Evolutionary conservation across 2,329 filamentous ascomycete species (phyloP), one percentile per base, ranked within the genome.

Genomic region (Cytospora mali): DNA sequence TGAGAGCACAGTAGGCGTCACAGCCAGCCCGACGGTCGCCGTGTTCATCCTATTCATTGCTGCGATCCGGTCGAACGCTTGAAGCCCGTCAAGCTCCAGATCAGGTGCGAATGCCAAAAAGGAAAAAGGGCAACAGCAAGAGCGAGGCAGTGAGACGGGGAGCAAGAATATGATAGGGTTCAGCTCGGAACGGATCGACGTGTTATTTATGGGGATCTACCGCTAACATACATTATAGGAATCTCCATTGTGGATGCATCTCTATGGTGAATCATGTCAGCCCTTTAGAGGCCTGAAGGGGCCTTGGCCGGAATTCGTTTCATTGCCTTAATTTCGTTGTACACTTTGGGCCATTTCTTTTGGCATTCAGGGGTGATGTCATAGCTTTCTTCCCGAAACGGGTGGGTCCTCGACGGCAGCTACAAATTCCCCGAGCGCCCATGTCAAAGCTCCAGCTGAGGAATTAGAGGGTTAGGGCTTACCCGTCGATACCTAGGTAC

Each of bases 1-100:
- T 68, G 91, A 88, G 61, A 98, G 83, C 53, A 96, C 90, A 4
- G 91, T 93, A 14, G 95, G 94, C 66, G 93, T 92, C 60, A 97
- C 89, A 55, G 93, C 93, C 67, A 92, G 84, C 62, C 88, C 87
- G 64, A 98, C 89, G 16, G 90, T 88, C 46, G 94, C 83, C 21
- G 93, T 96, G 76, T 91, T 93, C 70, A 95, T 84, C 61, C 72
- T 72, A 64, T 79, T 80, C 80, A 83, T 83, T 11, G 35, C 50
- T 50, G 33, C 50, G 50, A 48, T 42, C 33, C 46, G 33, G 27
- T 59, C 49, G 29, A 39, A 9, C 51, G 33, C 48, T 35, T 39
- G 27, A 10, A 51, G 49, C 18, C 39, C 18, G 23, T 46, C 25
- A 11, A 54, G 27, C 42, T 46, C 42, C 42, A n/a, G 42, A 46